A percentile compares a stretch with the other conserved stretches of the same genome.
Evolutionary conservation across 163 green algal genomes (phyloP).

Genomic region (Scenedesmus sp.): DNA sequence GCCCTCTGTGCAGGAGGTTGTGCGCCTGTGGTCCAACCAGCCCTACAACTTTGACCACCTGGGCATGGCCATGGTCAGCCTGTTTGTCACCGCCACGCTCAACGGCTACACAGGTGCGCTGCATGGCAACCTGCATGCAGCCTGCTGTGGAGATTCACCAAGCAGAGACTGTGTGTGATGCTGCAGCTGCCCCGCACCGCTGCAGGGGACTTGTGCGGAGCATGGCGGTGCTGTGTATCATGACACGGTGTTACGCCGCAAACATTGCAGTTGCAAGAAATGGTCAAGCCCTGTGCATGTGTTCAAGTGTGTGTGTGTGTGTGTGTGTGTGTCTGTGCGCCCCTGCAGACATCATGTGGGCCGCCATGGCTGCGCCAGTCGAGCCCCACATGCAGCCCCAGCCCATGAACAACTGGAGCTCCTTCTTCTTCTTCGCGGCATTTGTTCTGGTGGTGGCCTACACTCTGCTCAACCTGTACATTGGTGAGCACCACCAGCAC

Average conservation of each 20-base stretch:
- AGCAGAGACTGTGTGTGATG: too few species aligned
- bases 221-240: too few species aligned
- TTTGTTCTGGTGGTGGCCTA: conserved; percentile 86
- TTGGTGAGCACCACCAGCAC: conserved; percentile 77
- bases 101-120: conserved; percentile 78
- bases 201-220: too few species aligned
- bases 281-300: too few species aligned
- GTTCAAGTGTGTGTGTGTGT: too few species aligned
- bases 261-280: too few species aligned
- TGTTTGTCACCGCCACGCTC: conserved; percentile 82
- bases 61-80: conserved; percentile 75
- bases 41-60: conserved; percentile 86
- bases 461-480: conserved; percentile 88
- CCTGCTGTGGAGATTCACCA: too few species aligned
- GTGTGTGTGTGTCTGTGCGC: background rate
- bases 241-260: too few species aligned
- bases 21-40: conserved; percentile 75
- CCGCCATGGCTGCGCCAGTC: conserved; percentile 65
- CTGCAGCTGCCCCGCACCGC: too few species aligned
- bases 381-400: conserved; percentile 65
- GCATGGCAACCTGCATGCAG: background rate
- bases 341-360: conserved; percentile 41
- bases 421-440: conserved; percentile 82
- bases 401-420: conserved; percentile 60
- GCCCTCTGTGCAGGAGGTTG: conserved; percentile 28